These are phyloP conservation scores for Fraxinus xanthoxyloides DNA, from an alignment of 305 asterid species.

Conservation along the genomic window DNA sequence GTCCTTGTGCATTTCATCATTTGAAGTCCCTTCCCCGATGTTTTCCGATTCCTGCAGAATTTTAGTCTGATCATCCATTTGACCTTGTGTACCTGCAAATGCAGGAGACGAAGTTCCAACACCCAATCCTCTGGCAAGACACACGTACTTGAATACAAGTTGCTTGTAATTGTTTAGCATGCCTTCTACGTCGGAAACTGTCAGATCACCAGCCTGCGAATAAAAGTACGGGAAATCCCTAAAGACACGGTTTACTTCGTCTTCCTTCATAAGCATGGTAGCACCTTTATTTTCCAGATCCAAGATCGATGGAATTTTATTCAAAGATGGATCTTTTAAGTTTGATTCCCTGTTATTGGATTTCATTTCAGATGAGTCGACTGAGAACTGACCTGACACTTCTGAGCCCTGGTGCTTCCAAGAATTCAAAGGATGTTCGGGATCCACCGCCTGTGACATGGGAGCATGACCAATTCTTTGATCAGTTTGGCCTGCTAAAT, in stretches of 20 bases:
- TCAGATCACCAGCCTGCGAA: conserved; percentile 63
- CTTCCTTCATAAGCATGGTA: conserved; percentile 55
- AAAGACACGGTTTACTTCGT: conserved; percentile 41
- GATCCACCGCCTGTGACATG: conserved; percentile 30
- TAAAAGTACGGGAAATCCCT: conserved; percentile 66
- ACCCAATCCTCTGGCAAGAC: conserved; percentile 74
- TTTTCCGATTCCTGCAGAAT: conserved; percentile 36
- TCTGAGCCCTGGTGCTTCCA: conserved; percentile 29
- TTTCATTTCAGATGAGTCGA: conserved; percentile 43
- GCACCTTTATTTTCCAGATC: conserved; percentile 81
- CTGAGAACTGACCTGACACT: conserved; percentile 27
- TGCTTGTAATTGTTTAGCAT: conserved; percentile 64
- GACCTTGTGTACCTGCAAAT: conserved; percentile 26
- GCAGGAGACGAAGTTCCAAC: conserved; percentile 37
- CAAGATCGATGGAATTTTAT: conserved; percentile 56
- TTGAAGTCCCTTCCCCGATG: conserved; percentile 19
- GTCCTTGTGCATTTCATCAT: background rate
- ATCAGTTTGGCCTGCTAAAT: conserved; percentile 36
- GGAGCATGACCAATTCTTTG: conserved; percentile 34
- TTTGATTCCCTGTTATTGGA: conserved; percentile 38
- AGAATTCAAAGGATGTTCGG: conserved; percentile 29
- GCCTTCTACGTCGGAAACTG: conserved; percentile 62
- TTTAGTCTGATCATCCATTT: conserved; percentile 27
- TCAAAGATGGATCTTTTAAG: conserved; percentile 38
- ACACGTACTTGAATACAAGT: conserved; percentile 69